A percentile compares a stretch with the other conserved stretches of the same genome.
phyloP scores from a whole-genome alignment of 169 alveolate genomes.

The Plasmodium knowlesi region DNA sequence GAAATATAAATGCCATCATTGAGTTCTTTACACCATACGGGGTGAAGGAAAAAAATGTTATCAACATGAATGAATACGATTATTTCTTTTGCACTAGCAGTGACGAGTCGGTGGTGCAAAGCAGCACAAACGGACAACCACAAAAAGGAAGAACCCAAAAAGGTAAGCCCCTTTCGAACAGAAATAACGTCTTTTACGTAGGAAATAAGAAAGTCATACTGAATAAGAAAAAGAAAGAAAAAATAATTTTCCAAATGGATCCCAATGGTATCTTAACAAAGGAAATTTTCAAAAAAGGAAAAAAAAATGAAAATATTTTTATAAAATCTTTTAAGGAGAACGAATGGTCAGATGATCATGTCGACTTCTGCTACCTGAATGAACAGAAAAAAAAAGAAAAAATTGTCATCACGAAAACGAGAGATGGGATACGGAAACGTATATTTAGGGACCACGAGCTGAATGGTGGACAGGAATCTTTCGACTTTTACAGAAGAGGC shows the following conservation, averaged over 20 bases:
- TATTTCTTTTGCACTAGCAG: slow-evolving; percentile 7
- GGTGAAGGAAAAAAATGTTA: background rate
- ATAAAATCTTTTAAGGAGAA: background rate
- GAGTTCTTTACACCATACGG: slow-evolving; percentile 4
- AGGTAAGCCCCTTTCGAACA: background rate
- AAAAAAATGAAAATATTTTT: slow-evolving; percentile 8
- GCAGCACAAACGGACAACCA: background rate
- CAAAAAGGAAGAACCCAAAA: background rate
- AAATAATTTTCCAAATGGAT: slow-evolving; percentile 23
- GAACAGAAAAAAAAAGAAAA: slow-evolving; percentile 30
- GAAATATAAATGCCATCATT: slow-evolving; percentile 16
- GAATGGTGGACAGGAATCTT: background rate
- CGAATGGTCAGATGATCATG: slow-evolving; percentile 50
- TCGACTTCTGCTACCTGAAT: slow-evolving; percentile 26
- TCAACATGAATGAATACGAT: slow-evolving; percentile 24
- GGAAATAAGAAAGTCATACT: slow-evolving; percentile 35
- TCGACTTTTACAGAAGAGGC: background rate
- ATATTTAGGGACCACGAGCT: slow-evolving; percentile 9
- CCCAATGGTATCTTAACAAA: slow-evolving; percentile 5
- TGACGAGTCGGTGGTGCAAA: background rate
- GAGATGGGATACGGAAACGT: background rate
- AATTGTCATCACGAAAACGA: slow-evolving; percentile 19
- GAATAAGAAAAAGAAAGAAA: slow-evolving; percentile 34
- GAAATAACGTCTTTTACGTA: slow-evolving; percentile 11
- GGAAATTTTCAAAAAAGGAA: background rate